Conservation (phyloP, 495 filamentous ascomycete genomes). For the Friedmanniomyces endolithicus region DNA sequence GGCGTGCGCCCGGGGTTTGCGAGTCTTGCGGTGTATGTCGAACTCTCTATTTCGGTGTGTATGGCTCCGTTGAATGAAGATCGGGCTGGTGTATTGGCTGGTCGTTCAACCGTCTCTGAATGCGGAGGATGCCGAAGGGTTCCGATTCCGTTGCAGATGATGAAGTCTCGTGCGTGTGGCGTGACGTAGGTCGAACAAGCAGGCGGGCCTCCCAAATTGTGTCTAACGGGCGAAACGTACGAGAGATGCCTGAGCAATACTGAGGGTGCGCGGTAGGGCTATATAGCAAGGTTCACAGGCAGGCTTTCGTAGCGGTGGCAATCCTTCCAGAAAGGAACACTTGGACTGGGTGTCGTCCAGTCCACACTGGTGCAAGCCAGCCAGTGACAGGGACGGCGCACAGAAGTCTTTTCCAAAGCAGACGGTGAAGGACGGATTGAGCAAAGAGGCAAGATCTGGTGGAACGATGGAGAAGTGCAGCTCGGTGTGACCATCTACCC, state of each 20-base stretch:
- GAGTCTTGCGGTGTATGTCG: neutral
- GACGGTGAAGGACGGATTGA: conserved; percentile 15
- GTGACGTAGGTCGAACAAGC: neutral
- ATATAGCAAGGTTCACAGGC: conserved; percentile 1
- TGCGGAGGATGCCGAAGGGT: neutral
- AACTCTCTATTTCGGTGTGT: neutral
- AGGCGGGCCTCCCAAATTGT: neutral
- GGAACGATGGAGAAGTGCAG: conserved; percentile 17
- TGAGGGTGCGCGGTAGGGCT: neutral
- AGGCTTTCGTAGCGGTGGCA: neutral
- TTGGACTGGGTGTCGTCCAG: neutral
- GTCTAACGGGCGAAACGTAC: neutral
- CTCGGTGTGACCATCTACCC: conserved; percentile 16
- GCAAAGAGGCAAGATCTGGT: conserved; percentile 20
- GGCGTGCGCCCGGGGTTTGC: neutral
- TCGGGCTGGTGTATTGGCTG: neutral
- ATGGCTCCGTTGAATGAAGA: neutral
- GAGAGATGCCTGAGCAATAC: neutral
- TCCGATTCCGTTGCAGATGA: neutral
- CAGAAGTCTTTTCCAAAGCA: conserved; percentile 16
- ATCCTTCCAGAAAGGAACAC: neutral
- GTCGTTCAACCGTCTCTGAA: neutral
- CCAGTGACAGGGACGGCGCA: conserved; percentile 20
- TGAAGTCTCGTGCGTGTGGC: neutral
- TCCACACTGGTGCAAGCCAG: neutral